Evolutionary conservation across 176 grass and related monocot species (phyloP).

Genomic region (Pontederia crassipes): DNA sequence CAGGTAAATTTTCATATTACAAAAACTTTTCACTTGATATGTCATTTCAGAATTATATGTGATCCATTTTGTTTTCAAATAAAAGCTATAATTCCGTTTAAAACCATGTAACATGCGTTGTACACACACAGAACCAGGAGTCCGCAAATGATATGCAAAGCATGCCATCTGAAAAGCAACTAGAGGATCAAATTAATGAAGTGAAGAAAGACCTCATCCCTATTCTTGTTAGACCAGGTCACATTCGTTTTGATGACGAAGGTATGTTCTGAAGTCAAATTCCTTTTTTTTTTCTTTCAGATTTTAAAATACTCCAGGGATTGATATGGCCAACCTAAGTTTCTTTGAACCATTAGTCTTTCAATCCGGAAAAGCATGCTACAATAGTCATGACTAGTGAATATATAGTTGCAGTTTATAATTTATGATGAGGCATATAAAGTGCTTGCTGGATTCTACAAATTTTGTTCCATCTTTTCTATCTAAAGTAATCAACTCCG

Average conservation of each 20-base stretch:
- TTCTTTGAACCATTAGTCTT: not conserved
- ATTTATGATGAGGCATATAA: too few relatives aligned
- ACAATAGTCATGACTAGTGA: not conserved
- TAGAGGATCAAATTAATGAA: constrained; percentile 33
- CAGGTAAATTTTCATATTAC: constrained; percentile 39
- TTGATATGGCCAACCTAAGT: not conserved
- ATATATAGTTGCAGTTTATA: too few relatives aligned
- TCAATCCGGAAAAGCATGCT: not conserved
- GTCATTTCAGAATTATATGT: not conserved
- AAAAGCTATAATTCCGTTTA: too few relatives aligned
- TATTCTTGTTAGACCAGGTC: constrained; percentile 65
- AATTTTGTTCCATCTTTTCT: too few relatives aligned
- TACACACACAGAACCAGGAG: not conserved
- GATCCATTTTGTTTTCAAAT: not conserved
- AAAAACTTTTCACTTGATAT: constrained; percentile 18
- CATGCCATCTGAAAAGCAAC: constrained; percentile 26
- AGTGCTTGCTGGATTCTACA: too few relatives aligned
- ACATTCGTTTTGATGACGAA: constrained; percentile 83
- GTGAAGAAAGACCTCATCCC: constrained; percentile 55
- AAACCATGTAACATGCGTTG: not conserved
- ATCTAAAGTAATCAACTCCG: too few relatives aligned
- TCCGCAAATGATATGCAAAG: constrained; percentile 15
- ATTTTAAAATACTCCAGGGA: not conserved
- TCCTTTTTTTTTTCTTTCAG: not conserved
- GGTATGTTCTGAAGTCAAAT: constrained; percentile 34